Percentiles rank a stretch among this genome's conserved stretches.
Evolutionary conservation across 2,329 filamentous ascomycete genomes (phyloP).

Genomic region (Microdochium trichocladiopsis): DNA sequence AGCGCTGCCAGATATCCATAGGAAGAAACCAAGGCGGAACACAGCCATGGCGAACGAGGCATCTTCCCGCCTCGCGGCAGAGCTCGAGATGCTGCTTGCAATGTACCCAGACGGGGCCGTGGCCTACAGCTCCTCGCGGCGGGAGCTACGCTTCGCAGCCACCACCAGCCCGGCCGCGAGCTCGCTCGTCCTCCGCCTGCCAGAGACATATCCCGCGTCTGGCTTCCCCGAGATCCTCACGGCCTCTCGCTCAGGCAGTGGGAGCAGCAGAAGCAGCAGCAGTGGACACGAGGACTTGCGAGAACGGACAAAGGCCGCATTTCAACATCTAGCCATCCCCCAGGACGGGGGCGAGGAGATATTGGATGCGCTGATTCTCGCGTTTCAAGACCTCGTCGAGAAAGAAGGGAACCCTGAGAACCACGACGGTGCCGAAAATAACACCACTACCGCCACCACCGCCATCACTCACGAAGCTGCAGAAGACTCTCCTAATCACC

Average conservation of each 20-base stretch:
- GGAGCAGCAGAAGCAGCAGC: not conserved
- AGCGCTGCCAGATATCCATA: no score
- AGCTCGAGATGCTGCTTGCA: conserved; percentile 3
- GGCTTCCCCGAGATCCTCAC: conserved; percentile 10
- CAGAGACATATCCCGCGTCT: conserved; percentile 9
- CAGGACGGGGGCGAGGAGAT: conserved; percentile 7
- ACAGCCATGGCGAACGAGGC: no score
- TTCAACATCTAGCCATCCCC: conserved; percentile 3
- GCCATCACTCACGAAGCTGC: not conserved
- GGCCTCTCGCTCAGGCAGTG: conserved; percentile 5
- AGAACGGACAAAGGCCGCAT: conserved; percentile 5
- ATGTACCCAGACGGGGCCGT: conserved; percentile 13
- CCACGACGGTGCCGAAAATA: not conserved
- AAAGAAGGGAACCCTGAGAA: not conserved
- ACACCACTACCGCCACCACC: not conserved
- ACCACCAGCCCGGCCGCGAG: conserved; percentile 1
- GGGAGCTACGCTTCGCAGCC: conserved; percentile 9
- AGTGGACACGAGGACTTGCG: conserved; percentile 8
- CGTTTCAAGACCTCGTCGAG: conserved; percentile 7
- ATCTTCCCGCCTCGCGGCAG: conserved; percentile 3
- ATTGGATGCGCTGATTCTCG: conserved; percentile 9
- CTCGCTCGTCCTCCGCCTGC: conserved; percentile 9
- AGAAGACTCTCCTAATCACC: no score
- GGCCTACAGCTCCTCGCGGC: conserved; percentile 4
- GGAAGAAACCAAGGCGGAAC: no score